phyloP scores from a whole-genome alignment of 495 filamentous ascomycete species.

The Xylaria scruposa region DNA sequence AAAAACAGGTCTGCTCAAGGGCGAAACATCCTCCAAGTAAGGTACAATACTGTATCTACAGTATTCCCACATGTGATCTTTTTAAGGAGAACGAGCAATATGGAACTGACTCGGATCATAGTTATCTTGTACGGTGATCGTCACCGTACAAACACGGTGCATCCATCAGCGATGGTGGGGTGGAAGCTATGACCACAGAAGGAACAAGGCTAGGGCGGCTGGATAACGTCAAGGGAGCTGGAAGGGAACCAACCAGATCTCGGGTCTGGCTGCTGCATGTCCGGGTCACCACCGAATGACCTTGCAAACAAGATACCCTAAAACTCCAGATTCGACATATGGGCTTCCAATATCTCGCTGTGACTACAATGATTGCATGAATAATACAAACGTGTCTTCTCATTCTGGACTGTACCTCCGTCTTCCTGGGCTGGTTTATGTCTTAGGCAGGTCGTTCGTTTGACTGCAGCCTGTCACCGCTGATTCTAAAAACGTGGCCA shows the following conservation, averaged over 20 bases:
- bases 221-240: constrained; percentile 5
- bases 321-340: neutral
- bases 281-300: constrained; percentile 11
- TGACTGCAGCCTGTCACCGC: constrained; percentile 28
- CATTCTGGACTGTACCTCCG: neutral
- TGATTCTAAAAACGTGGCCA: constrained; percentile 30
- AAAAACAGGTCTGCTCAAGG: too few relatives aligned
- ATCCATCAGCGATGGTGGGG: neutral
- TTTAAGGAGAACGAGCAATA: too few relatives aligned
- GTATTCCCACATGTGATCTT: too few relatives aligned
- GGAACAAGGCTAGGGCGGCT: neutral
- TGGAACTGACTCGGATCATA: neutral
- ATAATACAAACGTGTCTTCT: constrained; percentile 3
- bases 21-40: neutral
- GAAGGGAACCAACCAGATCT: constrained; percentile 14
- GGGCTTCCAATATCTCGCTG: neutral
- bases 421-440: neutral
- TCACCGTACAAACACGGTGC: neutral
- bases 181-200: constrained; percentile 24
- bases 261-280: constrained; percentile 1
- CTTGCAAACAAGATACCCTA: neutral
- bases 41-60: too few relatives aligned
- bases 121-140: neutral
- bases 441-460: neutral
- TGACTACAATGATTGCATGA: constrained; percentile 19